Evolutionary conservation across 257 asterid species (phyloP).

Genomic region (Fraxinus pennsylvanica): DNA sequence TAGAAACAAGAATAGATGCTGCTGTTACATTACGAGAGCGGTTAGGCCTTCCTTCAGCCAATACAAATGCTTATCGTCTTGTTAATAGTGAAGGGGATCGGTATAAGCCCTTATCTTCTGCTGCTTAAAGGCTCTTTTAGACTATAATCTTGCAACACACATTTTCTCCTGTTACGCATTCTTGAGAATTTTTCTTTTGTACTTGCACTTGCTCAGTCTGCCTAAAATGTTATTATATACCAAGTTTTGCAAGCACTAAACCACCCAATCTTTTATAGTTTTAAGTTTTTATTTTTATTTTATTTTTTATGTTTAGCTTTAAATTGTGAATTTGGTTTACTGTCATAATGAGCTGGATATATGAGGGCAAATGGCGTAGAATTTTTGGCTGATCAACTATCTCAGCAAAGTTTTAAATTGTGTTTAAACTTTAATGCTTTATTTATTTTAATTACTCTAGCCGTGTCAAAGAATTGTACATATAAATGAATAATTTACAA

Average conservation of each 20-base stretch:
- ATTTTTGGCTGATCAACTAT: not conserved
- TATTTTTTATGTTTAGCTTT: not conserved
- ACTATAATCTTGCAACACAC: not conserved
- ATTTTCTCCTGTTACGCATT: not conserved
- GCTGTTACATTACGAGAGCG: conserved; percentile 66
- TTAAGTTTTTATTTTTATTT: too few relatives aligned
- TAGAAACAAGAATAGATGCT: conserved; percentile 65
- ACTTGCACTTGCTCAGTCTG: not conserved
- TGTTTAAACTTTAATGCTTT: not conserved
- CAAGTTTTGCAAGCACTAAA: not conserved
- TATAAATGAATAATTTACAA: not conserved
- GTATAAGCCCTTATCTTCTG: conserved; percentile 35
- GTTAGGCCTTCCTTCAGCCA: conserved; percentile 74
- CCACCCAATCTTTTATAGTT: not conserved
- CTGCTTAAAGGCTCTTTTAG: not conserved
- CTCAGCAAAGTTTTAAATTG: not conserved
- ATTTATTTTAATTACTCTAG: not conserved
- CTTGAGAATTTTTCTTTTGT: not conserved
- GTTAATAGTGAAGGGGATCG: conserved; percentile 97
- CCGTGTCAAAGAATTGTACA: not conserved
- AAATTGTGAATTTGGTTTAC: not conserved
- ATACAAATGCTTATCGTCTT: conserved; percentile 84
- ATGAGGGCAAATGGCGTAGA: not conserved
- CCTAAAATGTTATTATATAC: not conserved
- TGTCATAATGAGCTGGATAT: not conserved